These are phyloP conservation scores for Amborella trichopoda DNA, from an alignment of 164 flowering plant genomes.

Conservation along the genomic window DNA sequence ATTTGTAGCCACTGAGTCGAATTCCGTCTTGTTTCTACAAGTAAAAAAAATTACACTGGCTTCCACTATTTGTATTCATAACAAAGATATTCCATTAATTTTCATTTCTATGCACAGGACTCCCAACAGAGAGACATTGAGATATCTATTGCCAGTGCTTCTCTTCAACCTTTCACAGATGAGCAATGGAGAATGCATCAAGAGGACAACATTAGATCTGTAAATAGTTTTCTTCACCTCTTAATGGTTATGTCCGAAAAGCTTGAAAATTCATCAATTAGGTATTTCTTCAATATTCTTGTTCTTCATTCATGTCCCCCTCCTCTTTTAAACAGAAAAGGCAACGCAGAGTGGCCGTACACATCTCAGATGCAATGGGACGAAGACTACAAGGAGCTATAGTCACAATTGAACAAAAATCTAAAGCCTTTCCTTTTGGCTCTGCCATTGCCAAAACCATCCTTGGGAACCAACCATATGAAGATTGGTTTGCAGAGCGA, in stretches of 20 bases:
- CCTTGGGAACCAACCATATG: constrained; percentile 61
- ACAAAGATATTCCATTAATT: too few species aligned
- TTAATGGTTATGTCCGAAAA: too few species aligned
- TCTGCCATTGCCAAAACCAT: constrained; percentile 81
- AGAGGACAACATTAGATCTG: constrained; percentile 35
- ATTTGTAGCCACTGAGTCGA: constrained; percentile 40
- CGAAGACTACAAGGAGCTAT: constrained; percentile 47
- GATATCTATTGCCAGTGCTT: constrained; percentile 43
- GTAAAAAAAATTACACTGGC: constrained; percentile 15
- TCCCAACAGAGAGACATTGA: constrained; percentile 16
- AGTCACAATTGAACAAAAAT: constrained; percentile 42
- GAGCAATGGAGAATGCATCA: constrained; percentile 73
- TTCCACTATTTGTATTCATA: background rate
- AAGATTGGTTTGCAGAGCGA: constrained; percentile 78
- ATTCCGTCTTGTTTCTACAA: constrained; percentile 46
- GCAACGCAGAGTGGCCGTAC: constrained; percentile 58
- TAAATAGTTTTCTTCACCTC: constrained; percentile 11
- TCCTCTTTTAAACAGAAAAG: constrained; percentile 33
- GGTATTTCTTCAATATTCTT: background rate
- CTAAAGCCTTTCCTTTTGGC: constrained; percentile 87
- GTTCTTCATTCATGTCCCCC: background rate
- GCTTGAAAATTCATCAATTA: too few species aligned
- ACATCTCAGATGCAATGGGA: constrained; percentile 50
- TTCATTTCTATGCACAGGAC: constrained; percentile 35
- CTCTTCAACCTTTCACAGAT: constrained; percentile 78